Conservation (phyloP, 495 filamentous ascomycete species). For the Achaetomiella virescens region DNA sequence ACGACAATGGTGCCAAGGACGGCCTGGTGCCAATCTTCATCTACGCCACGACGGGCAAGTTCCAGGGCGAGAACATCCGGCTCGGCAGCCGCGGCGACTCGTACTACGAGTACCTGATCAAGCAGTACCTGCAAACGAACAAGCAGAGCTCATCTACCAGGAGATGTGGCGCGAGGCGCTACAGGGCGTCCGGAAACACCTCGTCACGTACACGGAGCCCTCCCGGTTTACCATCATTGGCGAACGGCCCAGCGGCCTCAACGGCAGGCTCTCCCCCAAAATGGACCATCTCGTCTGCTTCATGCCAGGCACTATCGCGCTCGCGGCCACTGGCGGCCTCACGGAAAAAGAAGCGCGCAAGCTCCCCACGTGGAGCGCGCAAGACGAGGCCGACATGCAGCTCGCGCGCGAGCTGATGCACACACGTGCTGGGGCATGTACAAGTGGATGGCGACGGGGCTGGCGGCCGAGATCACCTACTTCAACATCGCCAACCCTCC, state of each 20-base stretch:
- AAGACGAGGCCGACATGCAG: conserved; percentile 79
- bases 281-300: conserved; percentile 99
- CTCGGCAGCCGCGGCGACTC: conserved; percentile 91
- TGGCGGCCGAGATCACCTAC: conserved; percentile 88
- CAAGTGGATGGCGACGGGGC: conserved; percentile 73
- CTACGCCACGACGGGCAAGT: conserved; percentile 68
- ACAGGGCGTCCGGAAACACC: conserved; percentile 78
- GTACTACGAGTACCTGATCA: conserved; percentile 97
- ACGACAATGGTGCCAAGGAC: conserved; percentile 67
- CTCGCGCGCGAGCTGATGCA: conserved; percentile 87
- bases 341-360: conserved; percentile 68
- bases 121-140: conserved; percentile 91
- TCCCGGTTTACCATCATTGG: conserved; percentile 78
- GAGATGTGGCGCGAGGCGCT: conserved; percentile 91
- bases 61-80: conserved; percentile 78
- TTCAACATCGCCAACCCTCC: conserved; percentile 68
- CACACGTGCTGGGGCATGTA: conserved; percentile 98
- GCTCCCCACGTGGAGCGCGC: conserved; percentile 61
- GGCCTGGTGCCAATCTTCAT: conserved; percentile 91
- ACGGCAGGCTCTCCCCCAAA: conserved; percentile 62
- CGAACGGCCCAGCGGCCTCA: conserved; percentile 73
- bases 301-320: conserved; percentile 90
- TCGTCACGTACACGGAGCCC: conserved; percentile 78
- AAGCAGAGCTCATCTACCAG: conserved; percentile 79
- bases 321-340: conserved; percentile 75